Evolutionary conservation across 176 grass and related monocot species (phyloP).

Genomic region (Phyllostachys edulis): DNA sequence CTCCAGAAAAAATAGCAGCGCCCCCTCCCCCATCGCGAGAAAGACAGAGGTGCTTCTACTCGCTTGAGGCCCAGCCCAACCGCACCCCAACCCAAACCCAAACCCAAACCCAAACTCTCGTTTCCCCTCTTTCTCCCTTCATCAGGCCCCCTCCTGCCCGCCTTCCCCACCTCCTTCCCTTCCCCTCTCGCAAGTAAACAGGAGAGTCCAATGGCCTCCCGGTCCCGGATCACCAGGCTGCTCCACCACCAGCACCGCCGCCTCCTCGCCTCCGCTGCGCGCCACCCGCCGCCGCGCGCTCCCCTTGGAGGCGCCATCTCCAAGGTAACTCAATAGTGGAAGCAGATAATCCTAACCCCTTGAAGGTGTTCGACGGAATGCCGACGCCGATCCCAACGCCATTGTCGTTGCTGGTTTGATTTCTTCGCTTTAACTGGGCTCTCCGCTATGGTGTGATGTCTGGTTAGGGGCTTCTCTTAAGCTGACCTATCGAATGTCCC

Average conservation of each 20-base stretch:
- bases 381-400: not conserved
- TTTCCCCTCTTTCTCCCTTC: not conserved
- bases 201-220: slow-evolving; percentile 27
- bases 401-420: not conserved
- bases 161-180: not conserved
- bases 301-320: not conserved
- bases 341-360: not conserved
- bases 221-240: slow-evolving; percentile 34
- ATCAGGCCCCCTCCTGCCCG: not conserved
- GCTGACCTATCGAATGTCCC: not conserved
- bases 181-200: slow-evolving; percentile 19
- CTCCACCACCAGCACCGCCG: slow-evolving; percentile 28
- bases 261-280: slow-evolving; percentile 10
- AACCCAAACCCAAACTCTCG: not conserved
- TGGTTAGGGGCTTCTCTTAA: not conserved
- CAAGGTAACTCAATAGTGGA: not conserved
- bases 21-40: not conserved
- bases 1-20: too few relatives aligned
- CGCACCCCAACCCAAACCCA: not conserved
- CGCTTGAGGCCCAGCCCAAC: not conserved
- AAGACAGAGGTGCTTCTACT: not conserved
- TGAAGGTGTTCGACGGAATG: slow-evolving; percentile 38
- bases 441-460: not conserved
- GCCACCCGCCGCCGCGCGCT: not conserved
- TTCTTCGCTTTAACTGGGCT: not conserved